Evolutionary conservation across 208 protist species (phyloP).

Genomic region (Crithidia mellificae): DNA sequence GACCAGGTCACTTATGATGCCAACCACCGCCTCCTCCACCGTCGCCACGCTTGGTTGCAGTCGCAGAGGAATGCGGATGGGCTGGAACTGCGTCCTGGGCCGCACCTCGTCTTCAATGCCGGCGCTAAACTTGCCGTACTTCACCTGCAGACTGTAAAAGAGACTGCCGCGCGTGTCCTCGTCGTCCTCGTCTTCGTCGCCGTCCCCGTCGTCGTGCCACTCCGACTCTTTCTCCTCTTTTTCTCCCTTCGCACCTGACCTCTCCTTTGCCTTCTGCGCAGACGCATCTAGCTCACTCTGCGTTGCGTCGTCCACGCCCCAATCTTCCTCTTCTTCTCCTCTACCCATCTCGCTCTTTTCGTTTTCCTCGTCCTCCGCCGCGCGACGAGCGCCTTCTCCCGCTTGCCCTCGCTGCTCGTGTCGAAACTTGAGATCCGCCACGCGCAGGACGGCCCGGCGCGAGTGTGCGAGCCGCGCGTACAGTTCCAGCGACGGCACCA

Average conservation of each 20-base stretch:
- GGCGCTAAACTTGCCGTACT: constrained; percentile 5
- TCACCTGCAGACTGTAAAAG: constrained; percentile 26
- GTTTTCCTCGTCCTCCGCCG: too few species aligned
- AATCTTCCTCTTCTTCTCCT: too few species aligned
- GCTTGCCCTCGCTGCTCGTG: background rate
- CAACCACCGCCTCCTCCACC: constrained; percentile 24
- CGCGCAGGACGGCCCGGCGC: constrained; percentile 19
- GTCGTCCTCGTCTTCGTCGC: background rate
- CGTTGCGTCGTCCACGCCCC: too few species aligned
- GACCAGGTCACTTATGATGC: constrained; percentile 21
- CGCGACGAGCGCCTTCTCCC: too few species aligned
- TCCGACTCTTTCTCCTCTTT: too few species aligned
- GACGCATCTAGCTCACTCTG: too few species aligned
- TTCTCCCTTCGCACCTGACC: too few species aligned
- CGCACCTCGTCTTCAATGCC: constrained; percentile 25
- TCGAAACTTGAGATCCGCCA: constrained; percentile 8
- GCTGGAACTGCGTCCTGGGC: constrained; percentile 24
- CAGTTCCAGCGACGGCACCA: constrained; percentile 37
- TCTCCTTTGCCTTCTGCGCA: too few species aligned
- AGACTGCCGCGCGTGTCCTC: background rate
- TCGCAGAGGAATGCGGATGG: constrained; percentile 16
- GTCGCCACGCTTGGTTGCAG: constrained; percentile 9
- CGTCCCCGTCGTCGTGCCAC: too few species aligned
- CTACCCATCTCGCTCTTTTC: too few species aligned
- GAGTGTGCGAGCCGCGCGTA: constrained; percentile 35